Evolutionary conservation across 2,329 filamentous ascomycete species (phyloP), one percentile per base, ranked within the genome.

Genomic region (Metarhizium robertsii): DNA sequence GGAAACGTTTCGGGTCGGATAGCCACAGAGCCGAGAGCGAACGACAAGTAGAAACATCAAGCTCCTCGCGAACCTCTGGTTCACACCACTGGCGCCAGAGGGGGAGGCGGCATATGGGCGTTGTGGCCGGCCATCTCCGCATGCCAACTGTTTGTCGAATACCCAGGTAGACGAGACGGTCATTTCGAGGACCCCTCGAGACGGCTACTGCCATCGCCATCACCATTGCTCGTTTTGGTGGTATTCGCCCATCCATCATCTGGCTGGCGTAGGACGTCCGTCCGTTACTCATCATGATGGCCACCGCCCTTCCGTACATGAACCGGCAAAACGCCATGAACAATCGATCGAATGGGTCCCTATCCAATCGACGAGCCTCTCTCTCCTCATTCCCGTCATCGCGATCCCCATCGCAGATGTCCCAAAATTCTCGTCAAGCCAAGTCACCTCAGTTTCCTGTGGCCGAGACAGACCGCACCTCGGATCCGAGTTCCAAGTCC

Each of bases 351-450:
- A 71, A 70, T 65, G 65, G 61, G 59, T 67, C 66, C 38, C 54
- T 64, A 52, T 58, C 64, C 47, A 65, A 65, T 46, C 67, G 67
- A 62, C 72, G 78, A 64, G 77, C 79, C 46, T 87, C 85, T n/a
- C 72, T 87, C 50, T 81, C 83, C 30, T 86, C 84, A 46, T 83
- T 86, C 64, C 80, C 83, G 57, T 78, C 79, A 11, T 81, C 82
- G 52, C 75, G 80, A 56, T 79, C 80, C 50, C 73, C 76, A 52
- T 84, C 81, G 55, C 75, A 81, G 64, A 79, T 83, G 74, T 83
- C 80, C 55, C 74, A 75, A 62, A 67, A 66, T 64, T 79, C 73
- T 57, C 75, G 79, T 57, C 78, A 79, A 48, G 73, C 79, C 51
- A 77, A 75, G 65, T 83, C 81, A 48, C 80, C 81, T 53, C 76